Evolutionary conservation across 2,329 filamentous ascomycete genomes (phyloP), one percentile per base, ranked within the genome.

Genomic region (Talaromyces pinophilus): DNA sequence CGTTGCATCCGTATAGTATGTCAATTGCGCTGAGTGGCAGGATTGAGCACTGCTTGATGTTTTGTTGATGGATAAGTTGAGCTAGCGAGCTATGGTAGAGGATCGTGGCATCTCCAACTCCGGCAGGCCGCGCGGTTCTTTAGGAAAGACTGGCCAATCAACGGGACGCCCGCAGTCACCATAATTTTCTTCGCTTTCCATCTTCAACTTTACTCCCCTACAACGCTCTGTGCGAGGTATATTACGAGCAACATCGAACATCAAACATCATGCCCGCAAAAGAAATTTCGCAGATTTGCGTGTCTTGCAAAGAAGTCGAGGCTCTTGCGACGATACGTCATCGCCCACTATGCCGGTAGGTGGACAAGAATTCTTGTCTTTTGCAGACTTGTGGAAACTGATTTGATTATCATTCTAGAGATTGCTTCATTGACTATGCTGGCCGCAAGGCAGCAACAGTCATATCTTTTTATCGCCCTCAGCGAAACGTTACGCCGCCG

Each of bases 381-480:
- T 40, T 46, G 62, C 46, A 48, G 67, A 52, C 11, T 46, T 15
- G 60, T 40, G 13, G 22, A 44, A 42, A 57, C 52, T 64, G 25
- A 63, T 13, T 42, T 17, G 38, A 46, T 13, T 19, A 30, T 30
- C 13, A 22, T 55, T 55, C 28, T 70, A 92, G 90, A 65, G 80
- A 84, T 69, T 98, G 95, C 80, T 97, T 94, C 79, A 82, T 85
- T 66, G 85, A 86, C 72, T 97, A 93, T 81, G 84, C 96, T 64
- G 83, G 86, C 67, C 88, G 87, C 70, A 98, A 98, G 79, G 85
- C 89, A 68, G 85, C 92, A 71, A 94, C 94, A 78, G 91, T 93
- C 59, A 86, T 91, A 81, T 88, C 90, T 71, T 83, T 83, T 48
- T 91, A 89, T 74, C 83, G 85, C 55, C 82, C 87, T 44, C 71